Evolutionary conservation across 192 early-diverging fungal genomes (phyloP).

Genomic region (Oehlia diaphana): DNA sequence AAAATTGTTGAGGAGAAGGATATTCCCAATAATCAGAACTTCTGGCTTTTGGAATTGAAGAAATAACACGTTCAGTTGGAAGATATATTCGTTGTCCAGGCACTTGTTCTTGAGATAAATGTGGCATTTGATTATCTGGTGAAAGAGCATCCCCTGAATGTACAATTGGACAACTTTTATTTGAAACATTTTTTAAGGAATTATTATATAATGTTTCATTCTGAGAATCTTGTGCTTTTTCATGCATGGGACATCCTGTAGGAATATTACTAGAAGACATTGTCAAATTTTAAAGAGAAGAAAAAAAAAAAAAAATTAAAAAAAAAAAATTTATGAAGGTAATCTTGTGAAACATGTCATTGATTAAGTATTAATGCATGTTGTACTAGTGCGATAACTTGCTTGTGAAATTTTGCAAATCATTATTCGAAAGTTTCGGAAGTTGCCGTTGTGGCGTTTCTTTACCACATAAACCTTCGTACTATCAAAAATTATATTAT

Average conservation of each 20-base stretch:
- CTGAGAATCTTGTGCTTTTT: background rate
- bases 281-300: background rate
- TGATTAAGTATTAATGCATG: too few relatives aligned
- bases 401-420: too few relatives aligned
- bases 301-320: too few relatives aligned
- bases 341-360: too few relatives aligned
- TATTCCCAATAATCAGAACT: constrained; percentile 75
- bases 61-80: constrained; percentile 77
- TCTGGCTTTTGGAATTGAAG: constrained; percentile 75
- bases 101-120: constrained; percentile 67
- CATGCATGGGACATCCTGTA: constrained; percentile 19
- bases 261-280: background rate
- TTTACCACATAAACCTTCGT: too few relatives aligned
- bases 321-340: too few relatives aligned
- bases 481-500: too few relatives aligned
- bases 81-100: constrained; percentile 67
- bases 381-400: too few relatives aligned
- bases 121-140: constrained; percentile 91
- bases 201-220: background rate
- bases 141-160: constrained; percentile 57
- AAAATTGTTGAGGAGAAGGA: constrained; percentile 89
- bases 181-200: background rate
- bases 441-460: too few relatives aligned
- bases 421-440: too few relatives aligned
- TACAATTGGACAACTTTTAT: constrained; percentile 1